Evolutionary conservation across 345 rosid genomes (phyloP).

Genomic region (Eutrema heterophyllum): DNA sequence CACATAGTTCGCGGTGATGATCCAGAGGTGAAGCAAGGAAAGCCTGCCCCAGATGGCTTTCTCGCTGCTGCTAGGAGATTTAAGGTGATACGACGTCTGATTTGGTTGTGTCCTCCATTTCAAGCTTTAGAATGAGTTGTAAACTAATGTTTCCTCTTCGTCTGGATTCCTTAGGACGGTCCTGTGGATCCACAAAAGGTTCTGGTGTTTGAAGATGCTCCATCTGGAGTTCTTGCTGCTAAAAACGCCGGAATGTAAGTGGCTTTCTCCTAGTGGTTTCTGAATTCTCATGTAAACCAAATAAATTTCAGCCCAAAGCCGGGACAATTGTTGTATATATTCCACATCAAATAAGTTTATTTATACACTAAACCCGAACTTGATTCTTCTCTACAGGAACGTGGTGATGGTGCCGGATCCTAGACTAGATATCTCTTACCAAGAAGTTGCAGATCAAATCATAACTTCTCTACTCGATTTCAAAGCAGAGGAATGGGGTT

Average conservation of each 20-base stretch:
- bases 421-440: conserved; percentile 68
- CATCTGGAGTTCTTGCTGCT: conserved; percentile 89
- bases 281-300: neutral
- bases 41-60: conserved; percentile 88
- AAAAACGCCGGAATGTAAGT: conserved; percentile 94
- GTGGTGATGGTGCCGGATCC: conserved; percentile 95
- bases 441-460: conserved; percentile 67
- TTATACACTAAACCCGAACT: neutral
- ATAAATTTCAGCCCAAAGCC: neutral
- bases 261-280: conserved; percentile 1
- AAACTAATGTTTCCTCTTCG: neutral
- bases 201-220: conserved; percentile 97
- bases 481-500: conserved; percentile 64
- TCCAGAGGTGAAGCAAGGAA: conserved; percentile 94
- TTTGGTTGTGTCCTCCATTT: neutral
- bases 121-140: neutral
- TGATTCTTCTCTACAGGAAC: conserved; percentile 40
- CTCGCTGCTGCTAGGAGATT: conserved; percentile 89
- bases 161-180: conserved; percentile 47
- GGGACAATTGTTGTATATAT: neutral
- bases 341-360: too few species aligned
- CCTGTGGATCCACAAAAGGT: conserved; percentile 47
- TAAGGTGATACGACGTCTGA: conserved; percentile 43
- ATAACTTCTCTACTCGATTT: conserved; percentile 61
- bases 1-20: conserved; percentile 94